Percentiles rank a stretch among this genome's conserved stretches.
Evolutionary conservation across 345 rosid species (phyloP).

Genomic region (Eucalyptus cladocalyx): DNA sequence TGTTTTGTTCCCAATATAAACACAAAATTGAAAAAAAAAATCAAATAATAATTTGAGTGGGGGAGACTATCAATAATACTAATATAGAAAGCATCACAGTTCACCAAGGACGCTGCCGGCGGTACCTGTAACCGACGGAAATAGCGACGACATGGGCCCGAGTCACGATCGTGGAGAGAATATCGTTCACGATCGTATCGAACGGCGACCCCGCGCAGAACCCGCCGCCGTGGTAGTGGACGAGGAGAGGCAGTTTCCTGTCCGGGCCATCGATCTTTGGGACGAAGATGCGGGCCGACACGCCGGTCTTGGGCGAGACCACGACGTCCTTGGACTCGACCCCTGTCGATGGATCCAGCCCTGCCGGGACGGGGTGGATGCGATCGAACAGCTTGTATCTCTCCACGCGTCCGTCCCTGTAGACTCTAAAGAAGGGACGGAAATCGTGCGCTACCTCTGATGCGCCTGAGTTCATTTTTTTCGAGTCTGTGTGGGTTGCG

Average conservation of each 20-base stretch:
- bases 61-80: neutral
- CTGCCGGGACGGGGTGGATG: neutral
- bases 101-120: neutral
- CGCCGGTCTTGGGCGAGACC: neutral
- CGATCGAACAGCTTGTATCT: neutral
- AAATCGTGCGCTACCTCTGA: conserved; percentile 12
- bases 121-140: conserved; percentile 17
- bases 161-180: conserved; percentile 1
- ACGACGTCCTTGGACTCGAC: conserved; percentile 14
- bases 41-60: neutral
- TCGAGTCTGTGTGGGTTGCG: neutral
- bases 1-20: neutral
- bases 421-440: conserved; percentile 23
- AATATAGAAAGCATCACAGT: neutral
- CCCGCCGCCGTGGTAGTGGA: conserved; percentile 52
- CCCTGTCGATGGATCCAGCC: conserved; percentile 9
- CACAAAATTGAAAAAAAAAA: neutral
- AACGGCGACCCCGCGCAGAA: conserved; percentile 28
- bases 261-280: conserved; percentile 1
- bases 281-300: conserved; percentile 13
- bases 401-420: conserved; percentile 22
- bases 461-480: neutral
- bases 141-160: conserved; percentile 7
- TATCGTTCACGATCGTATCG: neutral
- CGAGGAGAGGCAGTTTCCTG: conserved; percentile 22